Evolutionary conservation across 2,329 filamentous ascomycete genomes (phyloP).

Genomic region (Fusarium haematococcum): DNA sequence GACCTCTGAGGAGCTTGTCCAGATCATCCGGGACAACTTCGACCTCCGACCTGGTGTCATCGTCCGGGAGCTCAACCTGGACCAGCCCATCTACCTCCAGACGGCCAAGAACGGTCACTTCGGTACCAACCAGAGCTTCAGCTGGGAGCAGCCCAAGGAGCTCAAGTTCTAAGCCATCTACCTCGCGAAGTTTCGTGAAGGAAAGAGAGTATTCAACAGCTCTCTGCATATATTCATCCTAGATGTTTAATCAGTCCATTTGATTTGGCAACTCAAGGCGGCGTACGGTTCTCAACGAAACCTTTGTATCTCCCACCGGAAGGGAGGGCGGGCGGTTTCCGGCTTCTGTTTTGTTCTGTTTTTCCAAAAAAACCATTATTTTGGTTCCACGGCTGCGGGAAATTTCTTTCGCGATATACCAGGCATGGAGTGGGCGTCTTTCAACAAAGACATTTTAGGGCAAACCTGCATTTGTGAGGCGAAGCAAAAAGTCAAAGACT

Average conservation of each 20-base stretch:
- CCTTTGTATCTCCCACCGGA: slow-evolving; percentile 52
- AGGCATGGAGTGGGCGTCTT: slow-evolving; percentile 57
- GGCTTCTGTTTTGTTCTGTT: slow-evolving; percentile 49
- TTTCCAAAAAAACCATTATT: slow-evolving; percentile 36
- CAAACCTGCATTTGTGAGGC: slow-evolving; percentile 54
- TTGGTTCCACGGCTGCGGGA: slow-evolving; percentile 42
- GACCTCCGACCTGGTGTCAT: slow-evolving; percentile 98
- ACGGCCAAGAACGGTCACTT: slow-evolving; percentile 99
- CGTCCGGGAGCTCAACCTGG: slow-evolving; percentile 94
- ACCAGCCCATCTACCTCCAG: slow-evolving; percentile 96
- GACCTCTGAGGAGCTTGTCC: slow-evolving; percentile 90
- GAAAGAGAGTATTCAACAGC: slow-evolving; percentile 57
- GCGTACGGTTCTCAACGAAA: slow-evolving; percentile 63
- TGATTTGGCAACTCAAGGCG: slow-evolving; percentile 52
- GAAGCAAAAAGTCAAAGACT: slow-evolving; percentile 49
- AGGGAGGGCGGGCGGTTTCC: slow-evolving; percentile 51
- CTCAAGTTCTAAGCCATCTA: slow-evolving; percentile 81
- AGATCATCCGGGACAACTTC: slow-evolving; percentile 96
- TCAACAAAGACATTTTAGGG: slow-evolving; percentile 59
- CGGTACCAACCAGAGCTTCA: slow-evolving; percentile 94
- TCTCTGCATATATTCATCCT: slow-evolving; percentile 49
- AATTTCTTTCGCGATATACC: slow-evolving; percentile 51
- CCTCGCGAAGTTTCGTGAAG: slow-evolving; percentile 28
- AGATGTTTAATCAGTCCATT: slow-evolving; percentile 54
- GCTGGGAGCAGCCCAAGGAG: slow-evolving; percentile 97